These are phyloP conservation scores for Epichloe aotearoae DNA, from an alignment of 2,329 filamentous ascomycete genomes.

Conservation along the genomic window DNA sequence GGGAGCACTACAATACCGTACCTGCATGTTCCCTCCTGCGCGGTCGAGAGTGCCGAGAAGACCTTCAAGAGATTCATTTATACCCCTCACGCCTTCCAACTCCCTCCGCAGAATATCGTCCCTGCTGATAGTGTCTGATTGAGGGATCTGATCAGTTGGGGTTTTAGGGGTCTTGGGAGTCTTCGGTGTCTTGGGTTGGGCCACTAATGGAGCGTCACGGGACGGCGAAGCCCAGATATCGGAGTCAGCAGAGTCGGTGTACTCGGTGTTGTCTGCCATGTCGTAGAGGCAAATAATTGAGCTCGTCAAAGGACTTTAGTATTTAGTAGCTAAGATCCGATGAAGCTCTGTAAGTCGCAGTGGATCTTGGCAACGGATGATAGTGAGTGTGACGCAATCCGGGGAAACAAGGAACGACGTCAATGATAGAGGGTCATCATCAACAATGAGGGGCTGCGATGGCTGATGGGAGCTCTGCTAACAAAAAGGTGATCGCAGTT, in stretches of 20 bases:
- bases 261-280: conserved; percentile 33
- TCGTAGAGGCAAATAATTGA: background rate
- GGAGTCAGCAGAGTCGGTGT: conserved; percentile 35
- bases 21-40: conserved; percentile 66
- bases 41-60: conserved; percentile 59
- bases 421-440: background rate
- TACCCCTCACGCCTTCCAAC: conserved; percentile 66
- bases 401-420: background rate
- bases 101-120: conserved; percentile 67
- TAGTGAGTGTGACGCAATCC: background rate
- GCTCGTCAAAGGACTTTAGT: background rate
- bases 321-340: background rate
- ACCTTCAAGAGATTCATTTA: conserved; percentile 78
- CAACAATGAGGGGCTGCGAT: background rate
- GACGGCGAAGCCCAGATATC: conserved; percentile 34
- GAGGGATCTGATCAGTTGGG: conserved; percentile 25
- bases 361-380: no score
- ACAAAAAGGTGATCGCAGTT: no score
- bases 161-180: conserved; percentile 36
- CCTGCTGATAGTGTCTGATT: conserved; percentile 42
- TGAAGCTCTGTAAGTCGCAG: background rate
- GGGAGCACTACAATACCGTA: conserved; percentile 20
- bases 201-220: conserved; percentile 17
- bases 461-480: background rate
- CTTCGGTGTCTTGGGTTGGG: conserved; percentile 27